A percentile compares a stretch with the other conserved stretches of the same genome.
These are phyloP conservation scores for Solanum verrucosum DNA, from an alignment of 257 asterid genomes.

Conservation along the genomic window DNA sequence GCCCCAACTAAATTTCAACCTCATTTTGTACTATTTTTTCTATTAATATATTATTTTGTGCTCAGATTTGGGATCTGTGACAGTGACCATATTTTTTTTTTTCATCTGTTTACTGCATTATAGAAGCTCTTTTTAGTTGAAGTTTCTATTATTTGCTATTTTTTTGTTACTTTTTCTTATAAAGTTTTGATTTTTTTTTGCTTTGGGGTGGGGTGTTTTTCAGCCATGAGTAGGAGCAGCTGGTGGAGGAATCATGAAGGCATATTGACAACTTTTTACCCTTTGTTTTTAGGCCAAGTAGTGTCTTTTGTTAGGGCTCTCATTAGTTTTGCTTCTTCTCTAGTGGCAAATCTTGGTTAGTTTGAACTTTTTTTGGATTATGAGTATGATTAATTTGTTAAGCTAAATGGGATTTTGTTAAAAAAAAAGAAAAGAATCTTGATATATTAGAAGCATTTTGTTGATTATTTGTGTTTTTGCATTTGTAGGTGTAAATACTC, in stretches of 20 bases:
- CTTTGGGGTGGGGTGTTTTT: not conserved
- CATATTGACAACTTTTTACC: constrained; percentile 8
- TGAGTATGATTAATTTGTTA: constrained; percentile 3
- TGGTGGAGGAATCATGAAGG: constrained; percentile 12
- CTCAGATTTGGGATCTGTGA: not conserved
- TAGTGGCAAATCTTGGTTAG: constrained; percentile 30
- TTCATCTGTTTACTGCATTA: not conserved
- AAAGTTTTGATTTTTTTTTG: not conserved
- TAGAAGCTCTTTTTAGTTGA: not conserved
- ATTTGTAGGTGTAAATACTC: constrained; percentile 50
- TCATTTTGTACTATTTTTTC: too few species aligned
- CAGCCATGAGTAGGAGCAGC: constrained; percentile 5
- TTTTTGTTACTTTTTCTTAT: not conserved
- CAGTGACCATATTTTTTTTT: not conserved
- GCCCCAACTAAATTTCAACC: too few species aligned
- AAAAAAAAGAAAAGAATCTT: not conserved
- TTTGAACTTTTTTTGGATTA: not conserved
- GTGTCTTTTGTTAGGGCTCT: constrained; percentile 37
- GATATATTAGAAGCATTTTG: not conserved
- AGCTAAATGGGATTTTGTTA: not conserved
- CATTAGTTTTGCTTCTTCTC: constrained; percentile 38
- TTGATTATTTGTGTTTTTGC: not conserved
- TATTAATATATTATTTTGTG: not conserved
- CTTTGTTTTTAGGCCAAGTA: constrained; percentile 49
- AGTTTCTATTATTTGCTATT: not conserved